Percentiles rank a stretch among this genome's conserved stretches.
Evolutionary conservation across 2,329 filamentous ascomycete genomes (phyloP).

Genomic region (Fusarium sp.): DNA sequence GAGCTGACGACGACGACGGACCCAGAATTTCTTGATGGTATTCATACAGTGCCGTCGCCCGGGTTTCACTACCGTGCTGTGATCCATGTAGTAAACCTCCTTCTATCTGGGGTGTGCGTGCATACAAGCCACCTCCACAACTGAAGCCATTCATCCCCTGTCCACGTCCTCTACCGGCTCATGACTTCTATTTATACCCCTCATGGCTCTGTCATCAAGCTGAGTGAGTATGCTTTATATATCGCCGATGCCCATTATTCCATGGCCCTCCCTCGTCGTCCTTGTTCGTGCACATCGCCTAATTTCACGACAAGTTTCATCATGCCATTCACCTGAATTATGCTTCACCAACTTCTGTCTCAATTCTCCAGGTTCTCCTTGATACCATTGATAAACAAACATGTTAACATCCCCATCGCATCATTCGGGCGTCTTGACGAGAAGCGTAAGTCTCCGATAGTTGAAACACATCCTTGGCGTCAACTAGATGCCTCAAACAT

Average conservation of each 20-base stretch:
- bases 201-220: neutral
- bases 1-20: constrained; percentile 31
- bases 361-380: neutral
- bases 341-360: neutral
- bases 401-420: neutral
- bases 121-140: neutral
- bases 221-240: neutral
- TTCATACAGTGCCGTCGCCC: constrained; percentile 6
- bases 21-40: constrained; percentile 13
- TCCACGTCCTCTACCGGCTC: neutral
- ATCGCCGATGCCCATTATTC: neutral
- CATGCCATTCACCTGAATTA: constrained; percentile 3
- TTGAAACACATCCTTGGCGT: neutral
- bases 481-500: neutral
- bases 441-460: neutral
- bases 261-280: neutral
- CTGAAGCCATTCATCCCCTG: neutral
- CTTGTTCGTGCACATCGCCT: neutral
- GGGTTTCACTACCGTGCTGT: constrained; percentile 8
- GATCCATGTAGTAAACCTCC: neutral
- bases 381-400: neutral
- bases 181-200: constrained; percentile 2
- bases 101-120: neutral
- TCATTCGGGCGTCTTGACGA: neutral
- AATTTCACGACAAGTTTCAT: neutral